phyloP scores from a whole-genome alignment of 441 rosid species.

The Pelargonium cotyledonis region DNA sequence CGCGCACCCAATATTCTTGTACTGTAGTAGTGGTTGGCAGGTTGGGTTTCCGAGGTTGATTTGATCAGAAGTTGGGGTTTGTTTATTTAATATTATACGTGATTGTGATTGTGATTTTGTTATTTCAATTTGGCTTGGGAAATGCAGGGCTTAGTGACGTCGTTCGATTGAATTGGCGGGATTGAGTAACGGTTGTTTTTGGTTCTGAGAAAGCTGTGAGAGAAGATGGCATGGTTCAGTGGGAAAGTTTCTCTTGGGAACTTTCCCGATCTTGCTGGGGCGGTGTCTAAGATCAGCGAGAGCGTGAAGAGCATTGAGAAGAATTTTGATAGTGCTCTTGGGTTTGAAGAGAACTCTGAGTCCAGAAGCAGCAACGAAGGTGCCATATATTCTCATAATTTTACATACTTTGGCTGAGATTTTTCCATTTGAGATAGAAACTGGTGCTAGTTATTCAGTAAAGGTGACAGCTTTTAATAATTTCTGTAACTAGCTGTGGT shows the following conservation, averaged over 20 bases:
- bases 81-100: not conserved
- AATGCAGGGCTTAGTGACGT: constrained; percentile 36
- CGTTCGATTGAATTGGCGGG: constrained; percentile 26
- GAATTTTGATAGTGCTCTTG: constrained; percentile 91
- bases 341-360: constrained; percentile 75
- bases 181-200: constrained; percentile 16
- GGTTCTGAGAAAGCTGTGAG: constrained; percentile 8
- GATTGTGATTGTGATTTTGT: not conserved
- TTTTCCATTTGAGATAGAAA: not conserved
- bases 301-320: constrained; percentile 97
- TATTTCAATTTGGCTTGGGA: constrained; percentile 4
- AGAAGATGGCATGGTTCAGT: constrained; percentile 92
- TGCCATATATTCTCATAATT: constrained; percentile 4
- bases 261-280: constrained; percentile 97
- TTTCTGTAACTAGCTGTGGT: no score
- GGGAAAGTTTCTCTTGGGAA: constrained; percentile 75
- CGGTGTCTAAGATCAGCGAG: constrained; percentile 92
- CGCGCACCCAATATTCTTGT: not conserved
- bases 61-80: not conserved
- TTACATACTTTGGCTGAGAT: not conserved
- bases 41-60: not conserved
- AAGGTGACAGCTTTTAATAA: no score
- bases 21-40: not conserved
- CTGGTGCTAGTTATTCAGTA: not conserved
- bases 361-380: constrained; percentile 48